phyloP scores from a whole-genome alignment of 1,284 basidiomycete species.

The Cryptococcus sp. region DNA sequence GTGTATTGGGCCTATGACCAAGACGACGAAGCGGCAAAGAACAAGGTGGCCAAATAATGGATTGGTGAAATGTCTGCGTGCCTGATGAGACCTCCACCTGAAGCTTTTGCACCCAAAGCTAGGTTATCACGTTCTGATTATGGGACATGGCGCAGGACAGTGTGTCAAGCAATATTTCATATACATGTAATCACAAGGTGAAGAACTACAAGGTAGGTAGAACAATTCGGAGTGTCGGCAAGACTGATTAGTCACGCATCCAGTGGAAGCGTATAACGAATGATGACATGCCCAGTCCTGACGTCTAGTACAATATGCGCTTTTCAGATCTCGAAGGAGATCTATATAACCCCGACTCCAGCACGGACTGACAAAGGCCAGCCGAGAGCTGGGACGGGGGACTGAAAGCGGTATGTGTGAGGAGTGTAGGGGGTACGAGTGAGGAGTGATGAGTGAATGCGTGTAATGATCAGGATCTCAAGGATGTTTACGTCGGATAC shows the following conservation, averaged over 20 bases:
- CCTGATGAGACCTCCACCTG: neutral
- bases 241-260: constrained; percentile 46
- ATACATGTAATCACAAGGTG: too few relatives aligned
- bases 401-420: constrained; percentile 36
- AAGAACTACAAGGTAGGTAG: neutral
- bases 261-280: constrained; percentile 36
- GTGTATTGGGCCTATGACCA: neutral
- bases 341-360: constrained; percentile 28
- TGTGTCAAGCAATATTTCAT: neutral
- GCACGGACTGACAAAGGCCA: constrained; percentile 38
- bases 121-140: neutral
- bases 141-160: neutral
- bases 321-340: constrained; percentile 20
- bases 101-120: neutral
- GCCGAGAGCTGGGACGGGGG: constrained; percentile 35
- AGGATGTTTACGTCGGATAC: neutral
- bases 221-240: constrained; percentile 27
- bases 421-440: neutral
- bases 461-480: neutral
- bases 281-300: constrained; percentile 46
- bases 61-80: too few relatives aligned
- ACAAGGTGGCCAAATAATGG: neutral
- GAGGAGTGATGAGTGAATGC: neutral
- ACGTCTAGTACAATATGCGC: constrained; percentile 30
- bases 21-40: neutral